Evolutionary conservation across 805 yeast genomes (phyloP).

Genomic region (Candida xiaguanensis): DNA sequence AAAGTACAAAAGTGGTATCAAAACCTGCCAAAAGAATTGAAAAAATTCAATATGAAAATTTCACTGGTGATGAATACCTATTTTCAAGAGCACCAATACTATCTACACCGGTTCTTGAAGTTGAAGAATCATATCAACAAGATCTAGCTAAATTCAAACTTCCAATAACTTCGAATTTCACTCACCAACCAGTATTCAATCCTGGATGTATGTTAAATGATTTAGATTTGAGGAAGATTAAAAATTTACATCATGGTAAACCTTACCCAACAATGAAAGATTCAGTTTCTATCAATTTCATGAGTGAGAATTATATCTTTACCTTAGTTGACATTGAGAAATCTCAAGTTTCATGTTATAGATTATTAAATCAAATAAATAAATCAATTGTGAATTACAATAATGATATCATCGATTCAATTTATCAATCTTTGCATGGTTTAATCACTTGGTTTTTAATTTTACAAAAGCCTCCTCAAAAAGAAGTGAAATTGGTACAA

Average conservation of each 20-base stretch:
- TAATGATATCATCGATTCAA: slow-evolving; percentile 8
- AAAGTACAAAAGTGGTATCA: not conserved
- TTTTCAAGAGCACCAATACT: slow-evolving; percentile 25
- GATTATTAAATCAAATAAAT: slow-evolving; percentile 17
- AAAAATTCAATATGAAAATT: not conserved
- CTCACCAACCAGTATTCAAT: slow-evolving; percentile 9
- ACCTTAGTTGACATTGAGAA: slow-evolving; percentile 20
- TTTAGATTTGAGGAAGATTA: slow-evolving; percentile 15
- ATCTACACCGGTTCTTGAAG: slow-evolving; percentile 32
- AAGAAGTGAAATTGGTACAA: slow-evolving; percentile 14
- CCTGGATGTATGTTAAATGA: slow-evolving; percentile 12
- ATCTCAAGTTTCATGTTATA: slow-evolving; percentile 15
- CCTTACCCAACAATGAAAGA: slow-evolving; percentile 13
- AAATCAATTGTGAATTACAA: slow-evolving; percentile 13
- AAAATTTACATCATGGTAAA: slow-evolving; percentile 16
- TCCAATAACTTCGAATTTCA: not conserved
- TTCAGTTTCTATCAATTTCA: slow-evolving; percentile 12
- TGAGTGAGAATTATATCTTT: slow-evolving; percentile 21
- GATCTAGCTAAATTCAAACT: not conserved
- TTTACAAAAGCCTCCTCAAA: slow-evolving; percentile 23
- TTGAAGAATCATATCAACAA: slow-evolving; percentile 21
- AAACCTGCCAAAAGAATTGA: not conserved
- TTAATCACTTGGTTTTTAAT: slow-evolving; percentile 31
- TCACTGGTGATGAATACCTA: slow-evolving; percentile 8
- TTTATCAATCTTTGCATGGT: slow-evolving; percentile 17